Evolutionary conservation across 345 rosid species (phyloP).

Genomic region (Euphorbia pulcherrima): DNA sequence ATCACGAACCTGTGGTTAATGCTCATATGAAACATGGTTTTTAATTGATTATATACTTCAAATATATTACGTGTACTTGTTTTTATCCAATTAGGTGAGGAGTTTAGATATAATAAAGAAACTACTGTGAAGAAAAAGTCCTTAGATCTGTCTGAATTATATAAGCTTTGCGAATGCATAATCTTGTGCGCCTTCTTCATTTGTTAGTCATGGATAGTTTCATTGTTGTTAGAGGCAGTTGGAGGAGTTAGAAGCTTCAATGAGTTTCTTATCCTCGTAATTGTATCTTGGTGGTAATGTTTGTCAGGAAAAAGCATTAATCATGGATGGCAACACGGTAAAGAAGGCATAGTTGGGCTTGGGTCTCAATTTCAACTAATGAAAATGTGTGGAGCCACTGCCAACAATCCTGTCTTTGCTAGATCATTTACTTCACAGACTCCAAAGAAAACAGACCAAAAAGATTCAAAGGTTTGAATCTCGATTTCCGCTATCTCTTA

Average conservation of each 20-base stretch:
- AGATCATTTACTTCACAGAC: conserved; percentile 68
- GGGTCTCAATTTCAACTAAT: conserved; percentile 22
- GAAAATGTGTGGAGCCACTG: conserved; percentile 24
- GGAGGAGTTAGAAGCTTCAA: not conserved
- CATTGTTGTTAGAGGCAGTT: not conserved
- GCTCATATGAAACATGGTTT: not conserved
- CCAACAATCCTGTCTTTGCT: conserved; percentile 29
- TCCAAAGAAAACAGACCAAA: conserved; percentile 43
- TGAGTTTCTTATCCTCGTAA: not conserved
- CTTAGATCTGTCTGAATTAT: not conserved
- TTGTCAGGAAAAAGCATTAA: conserved; percentile 42
- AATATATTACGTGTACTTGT: not conserved
- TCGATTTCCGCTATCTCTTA: not conserved
- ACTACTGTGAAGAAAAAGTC: not conserved
- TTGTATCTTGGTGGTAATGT: conserved; percentile 14
- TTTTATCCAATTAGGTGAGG: not conserved
- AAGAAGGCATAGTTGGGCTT: conserved; percentile 22
- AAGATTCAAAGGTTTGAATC: conserved; percentile 55
- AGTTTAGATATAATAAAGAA: conserved; percentile 1
- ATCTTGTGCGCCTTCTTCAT: not conserved
- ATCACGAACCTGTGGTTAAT: too few relatives aligned
- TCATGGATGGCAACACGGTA: conserved; percentile 17
- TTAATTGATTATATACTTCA: not conserved
- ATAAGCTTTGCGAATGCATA: not conserved
- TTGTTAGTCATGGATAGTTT: not conserved